phyloP scores from a whole-genome alignment of 306 rosid species.

The Sindora glabra region DNA sequence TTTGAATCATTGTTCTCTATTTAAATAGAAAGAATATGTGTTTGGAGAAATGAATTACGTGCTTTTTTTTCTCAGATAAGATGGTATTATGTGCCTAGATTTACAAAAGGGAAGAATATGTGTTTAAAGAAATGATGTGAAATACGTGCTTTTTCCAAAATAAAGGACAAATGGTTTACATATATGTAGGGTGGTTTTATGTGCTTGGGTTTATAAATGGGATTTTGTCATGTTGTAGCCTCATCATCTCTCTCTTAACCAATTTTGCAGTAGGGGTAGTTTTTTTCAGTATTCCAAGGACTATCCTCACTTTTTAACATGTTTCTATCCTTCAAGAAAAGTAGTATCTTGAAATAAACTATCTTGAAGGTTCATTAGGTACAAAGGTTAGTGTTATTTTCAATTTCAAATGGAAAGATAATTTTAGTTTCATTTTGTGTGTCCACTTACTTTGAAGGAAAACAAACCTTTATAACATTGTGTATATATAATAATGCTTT shows the following conservation, averaged over 20 bases:
- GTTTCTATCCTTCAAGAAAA: slow-evolving; percentile 40
- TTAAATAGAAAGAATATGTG: no score
- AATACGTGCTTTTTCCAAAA: no score
- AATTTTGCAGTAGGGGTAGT: neutral
- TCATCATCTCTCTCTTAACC: neutral
- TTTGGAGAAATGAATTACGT: neutral
- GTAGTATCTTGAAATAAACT: slow-evolving; percentile 41
- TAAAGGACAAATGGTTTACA: no score
- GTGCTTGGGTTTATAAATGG: no score
- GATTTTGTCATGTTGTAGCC: neutral
- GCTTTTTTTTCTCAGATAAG: neutral
- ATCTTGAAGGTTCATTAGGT: slow-evolving; percentile 77
- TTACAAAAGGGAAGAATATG: no score
- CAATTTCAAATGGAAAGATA: neutral
- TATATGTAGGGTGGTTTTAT: no score
- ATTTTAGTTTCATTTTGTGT: neutral
- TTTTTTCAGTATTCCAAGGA: neutral
- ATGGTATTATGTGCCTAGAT: neutral
- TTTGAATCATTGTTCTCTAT: neutral
- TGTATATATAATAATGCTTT: neutral
- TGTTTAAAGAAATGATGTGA: no score
- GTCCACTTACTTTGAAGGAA: neutral
- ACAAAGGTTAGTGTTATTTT: slow-evolving; percentile 54
- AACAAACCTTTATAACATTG: neutral
- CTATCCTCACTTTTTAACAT: neutral